Conservation (phyloP, 1,139 yeast species). For the Geotrichum restrictum region DNA sequence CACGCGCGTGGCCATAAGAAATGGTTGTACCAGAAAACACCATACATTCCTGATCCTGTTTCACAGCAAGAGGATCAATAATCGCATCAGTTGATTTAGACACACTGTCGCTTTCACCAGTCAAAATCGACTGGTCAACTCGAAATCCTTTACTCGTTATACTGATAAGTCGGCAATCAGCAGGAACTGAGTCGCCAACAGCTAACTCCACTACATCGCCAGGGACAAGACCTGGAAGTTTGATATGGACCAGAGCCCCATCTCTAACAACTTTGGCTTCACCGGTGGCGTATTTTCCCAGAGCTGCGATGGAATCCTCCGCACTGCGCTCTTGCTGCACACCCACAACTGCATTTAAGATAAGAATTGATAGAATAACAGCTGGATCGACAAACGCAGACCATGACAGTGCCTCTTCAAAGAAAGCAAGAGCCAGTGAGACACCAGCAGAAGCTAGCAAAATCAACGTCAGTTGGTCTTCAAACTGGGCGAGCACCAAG, state of each 20-base stretch:
- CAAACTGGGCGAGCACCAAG: conserved; percentile 40
- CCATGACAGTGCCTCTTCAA: conserved; percentile 37
- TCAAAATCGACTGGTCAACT: conserved; percentile 49
- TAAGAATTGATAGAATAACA: conserved; percentile 40
- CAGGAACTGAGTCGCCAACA: conserved; percentile 50
- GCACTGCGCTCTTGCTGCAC: conserved; percentile 44
- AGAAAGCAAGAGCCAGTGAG: conserved; percentile 39
- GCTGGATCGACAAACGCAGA: conserved; percentile 41
- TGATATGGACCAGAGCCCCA: conserved; percentile 40
- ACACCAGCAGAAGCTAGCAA: conserved; percentile 41
- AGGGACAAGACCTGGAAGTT: conserved; percentile 47
- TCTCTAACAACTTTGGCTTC: conserved; percentile 45
- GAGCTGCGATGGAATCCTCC: conserved; percentile 43
- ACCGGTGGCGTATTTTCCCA: conserved; percentile 38
- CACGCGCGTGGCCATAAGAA: conserved; percentile 46
- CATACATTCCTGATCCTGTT: conserved; percentile 48
- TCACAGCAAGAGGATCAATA: conserved; percentile 38
- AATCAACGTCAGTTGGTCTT: conserved; percentile 41
- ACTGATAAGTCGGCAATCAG: conserved; percentile 42
- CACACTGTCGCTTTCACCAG: conserved; percentile 49
- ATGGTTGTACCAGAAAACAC: conserved; percentile 47
- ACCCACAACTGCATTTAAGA: conserved; percentile 44
- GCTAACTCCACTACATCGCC: conserved; percentile 47
- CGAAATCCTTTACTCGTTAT: conserved; percentile 42
- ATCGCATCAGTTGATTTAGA: conserved; percentile 36